These are phyloP conservation scores for Coemansia sp. DNA, from an alignment of 192 early-diverging fungal genomes.

Conservation along the genomic window DNA sequence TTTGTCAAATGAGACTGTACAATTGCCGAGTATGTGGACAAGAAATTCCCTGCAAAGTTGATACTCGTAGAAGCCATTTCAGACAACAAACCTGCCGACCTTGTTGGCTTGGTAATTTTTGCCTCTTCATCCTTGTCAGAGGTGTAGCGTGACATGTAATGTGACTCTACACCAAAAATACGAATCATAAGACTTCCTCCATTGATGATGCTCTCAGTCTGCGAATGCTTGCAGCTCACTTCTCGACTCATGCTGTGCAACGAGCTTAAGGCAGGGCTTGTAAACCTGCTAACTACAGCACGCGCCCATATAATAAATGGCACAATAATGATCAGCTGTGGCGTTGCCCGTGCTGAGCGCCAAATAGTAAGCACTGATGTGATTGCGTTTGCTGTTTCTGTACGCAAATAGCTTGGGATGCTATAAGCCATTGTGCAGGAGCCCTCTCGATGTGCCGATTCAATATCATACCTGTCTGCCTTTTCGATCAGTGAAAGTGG, in stretches of 20 bases:
- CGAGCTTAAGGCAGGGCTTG: not conserved
- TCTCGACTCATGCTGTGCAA: not conserved
- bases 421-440: not conserved
- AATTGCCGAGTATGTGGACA: not conserved
- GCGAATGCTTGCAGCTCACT: not conserved
- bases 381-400: not conserved
- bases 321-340: conserved; percentile 18
- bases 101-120: conserved; percentile 53
- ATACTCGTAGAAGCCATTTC: conserved; percentile 54
- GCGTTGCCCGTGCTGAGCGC: not conserved
- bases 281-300: not conserved
- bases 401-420: not conserved
- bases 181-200: conserved; percentile 76
- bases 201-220: conserved; percentile 16
- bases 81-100: conserved; percentile 62
- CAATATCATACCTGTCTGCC: not conserved
- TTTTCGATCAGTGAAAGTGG: conserved; percentile 10
- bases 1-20: no score
- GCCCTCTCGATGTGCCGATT: not conserved
- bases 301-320: conserved; percentile 17
- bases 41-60: conserved; percentile 43
- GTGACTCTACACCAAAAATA: conserved; percentile 60
- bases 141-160: conserved; percentile 60
- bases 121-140: conserved; percentile 63
- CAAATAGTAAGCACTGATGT: not conserved